A percentile compares a stretch with the other conserved stretches of the same genome.
phyloP scores from a whole-genome alignment of 148 eudicot genomes.

The Chenopodium berlandieri region DNA sequence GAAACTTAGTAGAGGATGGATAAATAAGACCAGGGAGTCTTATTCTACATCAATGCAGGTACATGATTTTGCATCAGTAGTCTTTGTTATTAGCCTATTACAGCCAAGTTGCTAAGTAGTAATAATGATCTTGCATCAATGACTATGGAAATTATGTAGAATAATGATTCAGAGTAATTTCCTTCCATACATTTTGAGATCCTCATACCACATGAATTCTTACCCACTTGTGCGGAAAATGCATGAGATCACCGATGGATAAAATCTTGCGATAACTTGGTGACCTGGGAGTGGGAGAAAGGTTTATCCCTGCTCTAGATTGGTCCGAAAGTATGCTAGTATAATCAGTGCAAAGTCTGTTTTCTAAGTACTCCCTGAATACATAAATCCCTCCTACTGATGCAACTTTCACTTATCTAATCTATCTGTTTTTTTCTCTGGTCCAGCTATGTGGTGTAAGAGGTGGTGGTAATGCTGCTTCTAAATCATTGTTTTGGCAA shows the following conservation, averaged over 20 bases:
- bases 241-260: background rate
- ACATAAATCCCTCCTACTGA: background rate
- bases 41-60: slow-evolving; percentile 94
- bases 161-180: background rate
- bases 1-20: slow-evolving; percentile 92
- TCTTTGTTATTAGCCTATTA: background rate
- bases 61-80: background rate
- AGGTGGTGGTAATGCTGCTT: slow-evolving; percentile 90
- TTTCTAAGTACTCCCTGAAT: background rate
- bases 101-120: background rate
- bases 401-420: background rate
- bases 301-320: background rate
- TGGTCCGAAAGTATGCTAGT: background rate
- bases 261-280: background rate
- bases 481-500: slow-evolving; percentile 91
- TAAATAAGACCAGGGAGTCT: slow-evolving; percentile 82
- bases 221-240: background rate
- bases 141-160: background rate
- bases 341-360: background rate
- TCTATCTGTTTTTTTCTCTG: background rate
- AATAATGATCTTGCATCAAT: background rate
- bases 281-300: background rate
- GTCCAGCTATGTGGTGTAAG: slow-evolving; percentile 84
- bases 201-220: background rate
- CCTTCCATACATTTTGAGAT: background rate